A percentile compares a stretch with the other conserved stretches of the same genome.
phyloP scores from a whole-genome alignment of 495 filamentous ascomycete genomes.

The Penicillium flavigenum region DNA sequence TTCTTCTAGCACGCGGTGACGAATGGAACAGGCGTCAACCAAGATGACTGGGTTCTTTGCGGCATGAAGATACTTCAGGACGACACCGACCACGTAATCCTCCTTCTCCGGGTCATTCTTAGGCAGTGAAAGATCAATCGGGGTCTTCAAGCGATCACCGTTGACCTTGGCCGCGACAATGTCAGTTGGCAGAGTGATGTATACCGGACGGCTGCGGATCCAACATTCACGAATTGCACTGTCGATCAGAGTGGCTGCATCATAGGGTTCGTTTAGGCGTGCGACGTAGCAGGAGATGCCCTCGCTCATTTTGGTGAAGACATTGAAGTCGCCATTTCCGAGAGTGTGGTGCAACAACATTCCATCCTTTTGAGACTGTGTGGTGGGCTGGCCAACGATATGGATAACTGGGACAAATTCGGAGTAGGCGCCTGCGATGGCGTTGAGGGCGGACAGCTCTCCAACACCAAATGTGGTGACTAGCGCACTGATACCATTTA shows the following conservation, averaged over 20 bases:
- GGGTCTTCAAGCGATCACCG: constrained; percentile 63
- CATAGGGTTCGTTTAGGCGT: constrained; percentile 64
- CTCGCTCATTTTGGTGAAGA: constrained; percentile 76
- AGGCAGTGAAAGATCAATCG: constrained; percentile 65
- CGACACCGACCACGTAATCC: constrained; percentile 77
- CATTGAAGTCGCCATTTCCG: constrained; percentile 85
- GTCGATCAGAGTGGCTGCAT: constrained; percentile 76
- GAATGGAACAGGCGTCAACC: constrained; percentile 88
- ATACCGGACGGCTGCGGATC: constrained; percentile 71
- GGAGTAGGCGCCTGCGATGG: constrained; percentile 62
- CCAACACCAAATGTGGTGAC: constrained; percentile 72
- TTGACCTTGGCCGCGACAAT: constrained; percentile 79
- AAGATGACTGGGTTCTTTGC: constrained; percentile 79
- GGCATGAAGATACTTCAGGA: constrained; percentile 71
- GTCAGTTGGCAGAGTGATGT: constrained; percentile 83
- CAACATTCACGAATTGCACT: constrained; percentile 77
- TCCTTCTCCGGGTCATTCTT: constrained; percentile 71
- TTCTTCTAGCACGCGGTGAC: constrained; percentile 73
- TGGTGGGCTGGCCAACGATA: constrained; percentile 62
- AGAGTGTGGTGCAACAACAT: constrained; percentile 89
- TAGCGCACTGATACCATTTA: constrained; percentile 64
- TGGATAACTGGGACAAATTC: constrained; percentile 64
- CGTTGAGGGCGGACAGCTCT: constrained; percentile 68
- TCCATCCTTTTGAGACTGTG: constrained; percentile 50
- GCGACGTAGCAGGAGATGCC: constrained; percentile 69